Evolutionary conservation across 768 basidiomycete species (phyloP).

Genomic region (Boletus subcaerulescens): DNA sequence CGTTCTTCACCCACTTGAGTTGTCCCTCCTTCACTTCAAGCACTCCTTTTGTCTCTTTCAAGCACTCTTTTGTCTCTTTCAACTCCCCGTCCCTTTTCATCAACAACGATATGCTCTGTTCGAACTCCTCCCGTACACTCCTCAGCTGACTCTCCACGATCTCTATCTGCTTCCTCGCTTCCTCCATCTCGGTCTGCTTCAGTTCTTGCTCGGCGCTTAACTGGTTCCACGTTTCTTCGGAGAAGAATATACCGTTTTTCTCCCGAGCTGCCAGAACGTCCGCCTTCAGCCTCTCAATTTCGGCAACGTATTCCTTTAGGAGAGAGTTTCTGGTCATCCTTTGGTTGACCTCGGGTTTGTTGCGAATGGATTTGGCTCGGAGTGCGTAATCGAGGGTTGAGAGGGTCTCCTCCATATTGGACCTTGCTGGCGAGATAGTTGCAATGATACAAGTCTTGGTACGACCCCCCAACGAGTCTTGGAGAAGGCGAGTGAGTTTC

Average conservation of each 20-base stretch:
- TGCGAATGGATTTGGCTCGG: slow-evolving; percentile 91
- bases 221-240: slow-evolving; percentile 87
- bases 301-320: slow-evolving; percentile 88
- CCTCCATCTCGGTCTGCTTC: slow-evolving; percentile 71
- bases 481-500: slow-evolving; percentile 93
- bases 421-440: slow-evolving; percentile 90
- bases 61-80: slow-evolving; percentile 51
- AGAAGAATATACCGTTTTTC: slow-evolving; percentile 95
- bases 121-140: slow-evolving; percentile 84
- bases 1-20: slow-evolving; percentile 52
- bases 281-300: slow-evolving; percentile 90
- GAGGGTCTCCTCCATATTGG: slow-evolving; percentile 94
- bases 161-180: slow-evolving; percentile 79
- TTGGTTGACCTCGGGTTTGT: slow-evolving; percentile 94
- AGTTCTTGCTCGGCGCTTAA: slow-evolving; percentile 75
- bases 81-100: slow-evolving; percentile 77
- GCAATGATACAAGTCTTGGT: slow-evolving; percentile 99
- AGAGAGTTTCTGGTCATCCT: slow-evolving; percentile 90
- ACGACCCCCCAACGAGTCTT: slow-evolving; percentile 97
- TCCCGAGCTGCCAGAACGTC: slow-evolving; percentile 90
- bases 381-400: slow-evolving; percentile 97
- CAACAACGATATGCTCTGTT: slow-evolving; percentile 79
- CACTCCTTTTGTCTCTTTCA: slow-evolving; percentile 50
- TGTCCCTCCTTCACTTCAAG: slow-evolving; percentile 56
- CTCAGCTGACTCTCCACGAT: slow-evolving; percentile 81